Conservation (phyloP, 2,329 filamentous ascomycete genomes). For the Helotiales sp. region DNA sequence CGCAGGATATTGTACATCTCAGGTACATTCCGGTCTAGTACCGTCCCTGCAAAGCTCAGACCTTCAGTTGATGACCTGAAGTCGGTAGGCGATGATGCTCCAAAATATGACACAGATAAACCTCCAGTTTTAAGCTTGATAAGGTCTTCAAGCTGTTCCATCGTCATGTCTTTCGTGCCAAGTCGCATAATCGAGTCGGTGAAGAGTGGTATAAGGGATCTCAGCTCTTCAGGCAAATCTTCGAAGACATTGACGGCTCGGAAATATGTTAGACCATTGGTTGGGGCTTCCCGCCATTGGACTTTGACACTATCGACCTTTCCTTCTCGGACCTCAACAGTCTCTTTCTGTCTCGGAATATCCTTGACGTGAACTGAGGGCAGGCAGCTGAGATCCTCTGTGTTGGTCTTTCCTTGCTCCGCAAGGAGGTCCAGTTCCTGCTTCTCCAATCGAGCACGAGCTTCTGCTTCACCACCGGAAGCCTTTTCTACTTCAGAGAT, state of each 20-base stretch:
- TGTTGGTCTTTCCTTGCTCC: constrained; percentile 81
- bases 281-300: constrained; percentile 90
- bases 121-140: constrained; percentile 97
- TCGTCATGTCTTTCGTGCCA: constrained; percentile 81
- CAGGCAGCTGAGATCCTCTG: constrained; percentile 82
- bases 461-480: constrained; percentile 70
- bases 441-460: constrained; percentile 69
- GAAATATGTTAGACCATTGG: constrained; percentile 96
- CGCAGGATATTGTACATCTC: constrained; percentile 87
- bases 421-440: constrained; percentile 78
- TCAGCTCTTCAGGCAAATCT: constrained; percentile 79
- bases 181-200: constrained; percentile 91
- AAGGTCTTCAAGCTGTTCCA: constrained; percentile 92
- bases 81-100: constrained; percentile 74
- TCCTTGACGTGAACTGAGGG: constrained; percentile 87
- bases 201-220: constrained; percentile 84
- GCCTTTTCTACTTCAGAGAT: constrained; percentile 68
- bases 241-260: constrained; percentile 80
- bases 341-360: constrained; percentile 77
- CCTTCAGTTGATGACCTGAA: constrained; percentile 75
- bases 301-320: constrained; percentile 64
- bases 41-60: constrained; percentile 80
- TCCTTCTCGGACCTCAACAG: constrained; percentile 61
- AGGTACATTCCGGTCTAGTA: constrained; percentile 84
- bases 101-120: constrained; percentile 80